phyloP scores from a whole-genome alignment of 768 basidiomycete species.

The Lentinula aciculospora region DNA sequence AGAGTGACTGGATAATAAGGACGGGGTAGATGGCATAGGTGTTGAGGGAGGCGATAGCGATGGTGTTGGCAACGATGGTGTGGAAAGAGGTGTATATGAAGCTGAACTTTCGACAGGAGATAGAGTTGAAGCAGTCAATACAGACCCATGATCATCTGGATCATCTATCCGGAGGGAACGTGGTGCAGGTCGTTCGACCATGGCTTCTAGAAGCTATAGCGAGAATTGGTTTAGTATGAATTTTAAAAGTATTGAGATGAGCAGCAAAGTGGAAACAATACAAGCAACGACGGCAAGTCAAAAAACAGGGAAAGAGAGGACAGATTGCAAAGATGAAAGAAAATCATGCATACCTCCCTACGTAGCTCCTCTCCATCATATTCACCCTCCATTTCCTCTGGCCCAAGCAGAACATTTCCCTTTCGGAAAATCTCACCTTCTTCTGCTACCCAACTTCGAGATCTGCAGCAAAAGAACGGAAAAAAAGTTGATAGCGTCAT shows the following conservation, averaged over 20 bases:
- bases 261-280: too few relatives aligned
- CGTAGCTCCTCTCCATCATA: slow-evolving; percentile 86
- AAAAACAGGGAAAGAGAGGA: too few relatives aligned
- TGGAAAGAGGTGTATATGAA: background rate
- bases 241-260: background rate
- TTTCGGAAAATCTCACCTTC: slow-evolving; percentile 97
- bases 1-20: too few relatives aligned
- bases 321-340: background rate
- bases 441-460: slow-evolving; percentile 81
- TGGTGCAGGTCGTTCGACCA: slow-evolving; percentile 82
- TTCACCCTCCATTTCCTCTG: slow-evolving; percentile 86
- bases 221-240: background rate
- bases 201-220: slow-evolving; percentile 70
- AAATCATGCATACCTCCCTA: slow-evolving; percentile 49
- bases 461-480: slow-evolving; percentile 34
- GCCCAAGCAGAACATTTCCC: slow-evolving; percentile 71
- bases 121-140: slow-evolving; percentile 5
- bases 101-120: background rate
- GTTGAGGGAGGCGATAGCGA: slow-evolving; percentile 9
- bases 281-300: too few relatives aligned
- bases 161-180: slow-evolving; percentile 39
- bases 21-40: background rate
- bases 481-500: background rate
- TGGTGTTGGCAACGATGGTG: background rate
- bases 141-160: slow-evolving; percentile 32